Evolutionary conservation across 768 basidiomycete species (phyloP).

Genomic region (Amanita polypyramis): DNA sequence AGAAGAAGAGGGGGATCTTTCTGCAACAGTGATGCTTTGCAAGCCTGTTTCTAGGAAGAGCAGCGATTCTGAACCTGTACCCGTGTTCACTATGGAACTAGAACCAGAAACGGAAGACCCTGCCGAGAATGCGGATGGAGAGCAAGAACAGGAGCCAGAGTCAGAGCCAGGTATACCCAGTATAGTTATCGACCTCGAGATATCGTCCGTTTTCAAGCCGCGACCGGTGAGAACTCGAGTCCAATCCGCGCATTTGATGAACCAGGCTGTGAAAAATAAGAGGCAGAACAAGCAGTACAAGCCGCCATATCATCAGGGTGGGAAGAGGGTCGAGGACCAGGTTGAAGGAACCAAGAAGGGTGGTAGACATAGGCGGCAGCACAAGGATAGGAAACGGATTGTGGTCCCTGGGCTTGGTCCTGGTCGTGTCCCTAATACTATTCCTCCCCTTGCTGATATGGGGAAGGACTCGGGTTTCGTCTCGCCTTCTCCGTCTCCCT

Average conservation of each 20-base stretch:
- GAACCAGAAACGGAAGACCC: slow-evolving; percentile 23
- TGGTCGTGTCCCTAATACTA: neutral
- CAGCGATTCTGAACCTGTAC: neutral
- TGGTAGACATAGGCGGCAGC: slow-evolving; percentile 9
- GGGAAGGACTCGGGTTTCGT: neutral
- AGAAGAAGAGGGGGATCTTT: slow-evolving; percentile 14
- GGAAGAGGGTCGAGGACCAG: slow-evolving; percentile 28
- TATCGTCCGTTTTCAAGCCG: slow-evolving; percentile 65
- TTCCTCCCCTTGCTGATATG: too few species aligned
- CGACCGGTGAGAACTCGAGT: slow-evolving; percentile 42
- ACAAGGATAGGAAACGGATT: slow-evolving; percentile 10
- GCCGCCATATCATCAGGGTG: slow-evolving; percentile 33
- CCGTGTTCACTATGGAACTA: slow-evolving; percentile 38
- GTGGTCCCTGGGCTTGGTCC: neutral
- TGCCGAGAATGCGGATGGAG: slow-evolving; percentile 20
- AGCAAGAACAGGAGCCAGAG: slow-evolving; percentile 14
- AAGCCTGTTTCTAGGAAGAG: neutral
- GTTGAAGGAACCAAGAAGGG: slow-evolving; percentile 1
- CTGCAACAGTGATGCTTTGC: slow-evolving; percentile 8
- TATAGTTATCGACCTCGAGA: slow-evolving; percentile 49
- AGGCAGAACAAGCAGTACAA: slow-evolving; percentile 28
- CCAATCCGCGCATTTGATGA: slow-evolving; percentile 15
- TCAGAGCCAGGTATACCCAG: slow-evolving; percentile 8
- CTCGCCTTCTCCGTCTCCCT: neutral
- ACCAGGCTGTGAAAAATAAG: slow-evolving; percentile 24